Conservation (phyloP, 2,329 filamentous ascomycete species). For the Trichothecium roseum region DNA sequence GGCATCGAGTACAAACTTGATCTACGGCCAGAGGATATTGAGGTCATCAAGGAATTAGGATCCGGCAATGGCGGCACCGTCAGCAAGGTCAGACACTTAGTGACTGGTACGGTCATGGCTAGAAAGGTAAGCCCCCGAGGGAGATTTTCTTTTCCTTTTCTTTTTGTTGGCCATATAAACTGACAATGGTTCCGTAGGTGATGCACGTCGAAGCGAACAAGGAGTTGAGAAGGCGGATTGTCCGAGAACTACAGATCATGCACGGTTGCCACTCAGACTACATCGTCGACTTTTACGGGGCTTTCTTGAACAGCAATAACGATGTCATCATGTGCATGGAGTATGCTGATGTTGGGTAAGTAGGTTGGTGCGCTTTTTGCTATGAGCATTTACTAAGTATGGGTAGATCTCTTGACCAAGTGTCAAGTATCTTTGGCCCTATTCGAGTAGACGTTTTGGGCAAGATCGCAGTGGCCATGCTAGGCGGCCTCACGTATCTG, state of each 20-base stretch:
- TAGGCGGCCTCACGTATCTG: slow-evolving; percentile 88
- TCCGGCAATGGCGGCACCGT: slow-evolving; percentile 96
- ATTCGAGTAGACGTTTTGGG: slow-evolving; percentile 92
- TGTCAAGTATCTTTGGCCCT: slow-evolving; percentile 90
- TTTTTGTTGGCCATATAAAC: slow-evolving; percentile 1
- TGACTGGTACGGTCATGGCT: slow-evolving; percentile 93
- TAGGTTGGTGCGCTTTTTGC: slow-evolving; percentile 8
- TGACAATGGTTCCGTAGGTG: slow-evolving; percentile 46
- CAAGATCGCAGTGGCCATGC: slow-evolving; percentile 92
- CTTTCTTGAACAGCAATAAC: slow-evolving; percentile 90
- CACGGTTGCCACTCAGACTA: slow-evolving; percentile 94
- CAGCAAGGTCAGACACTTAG: slow-evolving; percentile 92
- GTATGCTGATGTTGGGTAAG: slow-evolving; percentile 98
- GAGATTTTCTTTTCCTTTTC: not conserved
- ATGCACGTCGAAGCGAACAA: slow-evolving; percentile 98
- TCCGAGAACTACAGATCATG: slow-evolving; percentile 96
- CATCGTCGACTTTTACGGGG: slow-evolving; percentile 96
- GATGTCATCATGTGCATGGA: slow-evolving; percentile 99
- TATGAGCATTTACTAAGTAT: not conserved
- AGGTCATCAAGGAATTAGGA: slow-evolving; percentile 88
- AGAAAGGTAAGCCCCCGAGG: slow-evolving; percentile 59
- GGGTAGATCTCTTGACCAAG: slow-evolving; percentile 74
- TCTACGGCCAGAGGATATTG: slow-evolving; percentile 80
- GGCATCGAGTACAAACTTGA: slow-evolving; percentile 96
- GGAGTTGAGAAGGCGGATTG: slow-evolving; percentile 92